Base-by-base conservation (phyloP, 2,329 filamentous ascomycete species). In the Aspergillus vadensis region DNA sequence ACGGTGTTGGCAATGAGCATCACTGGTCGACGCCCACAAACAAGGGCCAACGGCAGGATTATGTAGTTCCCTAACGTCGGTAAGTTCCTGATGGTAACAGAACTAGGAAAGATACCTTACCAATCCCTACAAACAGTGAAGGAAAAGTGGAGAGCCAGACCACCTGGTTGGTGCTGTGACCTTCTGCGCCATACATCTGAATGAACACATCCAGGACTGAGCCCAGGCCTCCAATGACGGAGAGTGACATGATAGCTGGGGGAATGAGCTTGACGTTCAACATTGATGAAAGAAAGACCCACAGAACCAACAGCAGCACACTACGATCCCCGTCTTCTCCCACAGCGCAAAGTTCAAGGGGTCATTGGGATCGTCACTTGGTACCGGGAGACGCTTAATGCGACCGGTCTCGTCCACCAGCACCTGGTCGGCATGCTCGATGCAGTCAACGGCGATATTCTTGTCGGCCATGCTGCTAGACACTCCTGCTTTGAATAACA, bases 81-180 rank as follows among this genome's bases (percentile, higher is more conserved):
- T 36, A 41, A 57, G 36, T 52, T 17, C 8, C 27, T 15, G 12
- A n/a, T 41, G n/a, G 47, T 8, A 17, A 1, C n/a, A 12, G 14
- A 32, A 19, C 4, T 12, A 5, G 15, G n/a, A 5, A 5, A 7
- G 12, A 4, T 19, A 6, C 19, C 68, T 63, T 64, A 71, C 76
- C 77, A 25, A 78, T 67, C 17, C 76, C 76, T 53, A 79, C 77
- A 57, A 77, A 77, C 7, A 79, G 63, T 2, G 74, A 74, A 0
- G 77, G 77, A 43, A 76, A 74, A 0, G 74, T 78, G 0, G 72
- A 66, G n/a, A 79, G 59, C 63, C 74, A 71, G 47, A 73, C 70
- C 2, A 77, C 67, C 12, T 78, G 44, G 9, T 64, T 67, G 48
- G 25, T 67, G 64, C 39, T 76, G 63, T 57, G 68, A 4, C 68